Conservation (phyloP, 306 rosid species). For the Cucumis sativus region Cucumber_9930_V3 NC_026660.2:20914501-20915000, state of each 20-base stretch:
- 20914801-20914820: slow-evolving; percentile 18
- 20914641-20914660: slow-evolving; percentile 8
- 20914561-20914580: slow-evolving; percentile 10
- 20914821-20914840: slow-evolving; percentile 23
- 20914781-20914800: slow-evolving; percentile 10
- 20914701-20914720: slow-evolving; percentile 17
- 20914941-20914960: slow-evolving; percentile 13
- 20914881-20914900: slow-evolving; percentile 14
- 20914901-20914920: slow-evolving; percentile 16
- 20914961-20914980: slow-evolving; percentile 19
- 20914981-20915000: slow-evolving; percentile 10
- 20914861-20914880: slow-evolving; percentile 11
- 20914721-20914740: slow-evolving; percentile 13
- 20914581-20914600: slow-evolving; percentile 15
- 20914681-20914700: slow-evolving; percentile 16
- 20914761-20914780: slow-evolving; percentile 14
- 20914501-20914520: slow-evolving; percentile 16
- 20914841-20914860: slow-evolving; percentile 16
- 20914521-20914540: slow-evolving; percentile 9
- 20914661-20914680: slow-evolving; percentile 10
- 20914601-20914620: slow-evolving; percentile 11
- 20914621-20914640: slow-evolving; percentile 24
- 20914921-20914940: slow-evolving; percentile 15
- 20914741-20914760: slow-evolving; percentile 13
- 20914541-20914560: slow-evolving; percentile 10